Evolutionary conservation across 129 eudicot species (phyloP), one percentile per base, ranked within the genome.

Genomic region (Glebionis coronaria): DNA sequence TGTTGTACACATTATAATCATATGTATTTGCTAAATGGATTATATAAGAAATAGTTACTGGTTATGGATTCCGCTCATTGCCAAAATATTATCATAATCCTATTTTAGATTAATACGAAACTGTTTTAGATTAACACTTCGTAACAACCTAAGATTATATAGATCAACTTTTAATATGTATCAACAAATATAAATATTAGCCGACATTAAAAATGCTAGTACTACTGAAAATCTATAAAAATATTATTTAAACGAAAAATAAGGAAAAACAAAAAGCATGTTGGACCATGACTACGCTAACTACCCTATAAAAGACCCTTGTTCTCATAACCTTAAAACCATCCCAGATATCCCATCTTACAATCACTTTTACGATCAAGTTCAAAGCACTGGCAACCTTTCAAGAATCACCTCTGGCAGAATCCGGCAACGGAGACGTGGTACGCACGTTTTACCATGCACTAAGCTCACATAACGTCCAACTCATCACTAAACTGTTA

Each of bases 391-490:
- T 90, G 97, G 97, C 95, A 80, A 78, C 76, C 80, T n/a, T 70
- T 63, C 78, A 84, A 70, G 78, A 76, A 85, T 67, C 65, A 69
- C 95, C 61, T 20, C 61, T 90, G 88, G 91, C 80, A 80, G 87
- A 84, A 63, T 45, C 89, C 53, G 56, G 64, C 35, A 82, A 81
- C 90, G 80, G 79, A 55, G 71, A 81, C 90, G 88, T 86, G 78
- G 97, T 93, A 56, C 81, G 64, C 81, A 75, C 87, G 81, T 90
- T 93, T 2, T 93, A 93, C 88, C 95, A 86, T 38, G 99, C 99
- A 74, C 72, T 93, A 72, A 82, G 63, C 68, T 12, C 80, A 29
- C 92, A 86, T 40, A 84, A 93, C 99, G 95, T 81, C 27, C 74
- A 61, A 71, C 60, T 75, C 42, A 85, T 93, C 77, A 80, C 68